A percentile compares a stretch with the other conserved stretches of the same genome.
These are phyloP conservation scores for Xylariales sp. DNA, from an alignment of 2,329 filamentous ascomycete genomes.

Conservation along the genomic window DNA sequence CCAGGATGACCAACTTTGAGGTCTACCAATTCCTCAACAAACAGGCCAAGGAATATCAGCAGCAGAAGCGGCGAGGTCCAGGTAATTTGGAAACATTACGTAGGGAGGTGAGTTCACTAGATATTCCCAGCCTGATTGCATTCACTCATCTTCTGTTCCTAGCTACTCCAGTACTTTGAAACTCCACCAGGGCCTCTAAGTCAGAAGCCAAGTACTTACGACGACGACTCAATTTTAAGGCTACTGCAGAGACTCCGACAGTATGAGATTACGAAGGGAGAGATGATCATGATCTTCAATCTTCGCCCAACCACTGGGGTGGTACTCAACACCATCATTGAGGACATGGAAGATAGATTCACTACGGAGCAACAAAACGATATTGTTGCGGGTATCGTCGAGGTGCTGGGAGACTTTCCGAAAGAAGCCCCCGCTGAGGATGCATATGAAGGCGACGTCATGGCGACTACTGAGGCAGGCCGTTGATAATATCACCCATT, in stretches of 20 bases:
- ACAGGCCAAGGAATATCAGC: slow-evolving; percentile 48
- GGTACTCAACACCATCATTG: slow-evolving; percentile 58
- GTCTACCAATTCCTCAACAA: slow-evolving; percentile 62
- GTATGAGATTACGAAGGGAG: slow-evolving; percentile 62
- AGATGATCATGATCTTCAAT: slow-evolving; percentile 65
- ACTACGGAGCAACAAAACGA: slow-evolving; percentile 52
- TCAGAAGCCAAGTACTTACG: slow-evolving; percentile 50
- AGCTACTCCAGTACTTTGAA: slow-evolving; percentile 59
- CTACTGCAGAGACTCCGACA: slow-evolving; percentile 52
- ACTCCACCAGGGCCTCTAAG: slow-evolving; percentile 52
- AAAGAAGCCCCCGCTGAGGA: slow-evolving; percentile 26
- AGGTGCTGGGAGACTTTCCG: slow-evolving; percentile 53
- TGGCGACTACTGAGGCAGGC: slow-evolving; percentile 28
- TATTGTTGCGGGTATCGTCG: slow-evolving; percentile 51
- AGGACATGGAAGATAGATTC: slow-evolving; percentile 61
- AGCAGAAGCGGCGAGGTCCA: slow-evolving; percentile 46
- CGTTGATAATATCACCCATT: no score
- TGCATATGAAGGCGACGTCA: slow-evolving; percentile 27
- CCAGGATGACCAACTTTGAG: slow-evolving; percentile 68
- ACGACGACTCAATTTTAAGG: slow-evolving; percentile 42
- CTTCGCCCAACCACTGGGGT: slow-evolving; percentile 53
- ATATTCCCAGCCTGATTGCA: neutral
- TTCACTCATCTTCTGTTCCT: slow-evolving; percentile 9
- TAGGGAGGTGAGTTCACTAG: slow-evolving; percentile 50
- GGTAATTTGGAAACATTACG: slow-evolving; percentile 57